Conservation (phyloP, 2,329 filamentous ascomycete species). For the Colletotrichum gloeosporioides region DNA sequence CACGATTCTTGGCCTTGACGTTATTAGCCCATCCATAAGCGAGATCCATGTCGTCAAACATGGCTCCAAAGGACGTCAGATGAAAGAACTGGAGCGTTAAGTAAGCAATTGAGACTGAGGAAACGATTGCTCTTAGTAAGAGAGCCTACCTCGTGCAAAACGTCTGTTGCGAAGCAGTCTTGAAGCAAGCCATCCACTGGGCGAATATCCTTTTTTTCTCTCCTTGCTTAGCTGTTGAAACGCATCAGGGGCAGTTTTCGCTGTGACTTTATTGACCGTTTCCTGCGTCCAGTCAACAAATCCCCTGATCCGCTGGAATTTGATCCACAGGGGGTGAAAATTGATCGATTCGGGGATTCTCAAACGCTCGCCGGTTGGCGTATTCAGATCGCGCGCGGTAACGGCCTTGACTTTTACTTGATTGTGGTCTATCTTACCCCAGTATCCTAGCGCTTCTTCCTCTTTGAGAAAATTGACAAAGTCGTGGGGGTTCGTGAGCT, state of each 20-base stretch:
- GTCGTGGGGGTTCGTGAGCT: neutral
- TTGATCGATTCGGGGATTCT: neutral
- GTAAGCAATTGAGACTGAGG: too few species aligned
- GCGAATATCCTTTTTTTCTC: neutral
- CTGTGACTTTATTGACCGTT: neutral
- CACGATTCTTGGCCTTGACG: neutral
- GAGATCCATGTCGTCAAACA: neutral
- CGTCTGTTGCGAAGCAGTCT: neutral
- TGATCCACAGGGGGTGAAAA: neutral
- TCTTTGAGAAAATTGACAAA: neutral
- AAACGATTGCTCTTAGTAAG: too few species aligned
- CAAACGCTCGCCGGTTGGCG: neutral
- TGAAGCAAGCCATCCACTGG: neutral
- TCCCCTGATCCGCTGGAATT: neutral
- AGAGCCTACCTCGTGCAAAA: neutral
- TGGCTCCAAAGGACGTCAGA: neutral
- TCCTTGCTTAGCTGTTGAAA: fast-evolving
- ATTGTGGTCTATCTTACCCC: too few species aligned
- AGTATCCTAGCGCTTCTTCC: neutral
- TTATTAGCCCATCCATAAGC: neutral
- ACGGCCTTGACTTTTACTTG: neutral
- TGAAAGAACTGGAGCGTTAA: neutral
- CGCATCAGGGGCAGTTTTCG: fast-evolving
- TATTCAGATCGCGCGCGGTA: neutral
- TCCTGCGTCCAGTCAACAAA: neutral